Evolutionary conservation across 495 filamentous ascomycete genomes (phyloP), one percentile per base, ranked within the genome.

Genomic region (Neurospora sp.): DNA sequence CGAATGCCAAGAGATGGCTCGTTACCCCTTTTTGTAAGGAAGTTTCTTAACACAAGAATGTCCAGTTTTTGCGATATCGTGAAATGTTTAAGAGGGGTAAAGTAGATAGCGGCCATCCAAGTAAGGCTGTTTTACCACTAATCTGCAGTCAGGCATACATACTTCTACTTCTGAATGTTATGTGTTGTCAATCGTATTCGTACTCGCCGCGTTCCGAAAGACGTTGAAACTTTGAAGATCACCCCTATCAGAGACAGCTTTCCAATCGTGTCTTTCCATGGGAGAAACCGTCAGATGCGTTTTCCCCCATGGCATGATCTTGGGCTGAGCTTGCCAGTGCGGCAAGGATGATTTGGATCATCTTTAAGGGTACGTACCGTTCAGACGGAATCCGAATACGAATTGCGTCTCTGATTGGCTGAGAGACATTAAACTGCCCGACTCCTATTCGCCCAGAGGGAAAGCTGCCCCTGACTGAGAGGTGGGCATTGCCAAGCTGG

Each of bases 341-440:
- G 53, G 53, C 16, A 35, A 65, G 27, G 14, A 35, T 37, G 9
- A 35, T 65, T 65, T 65, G 22, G 53, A 59, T 14, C 20, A 59
- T 59, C 48, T 65, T 35, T 18, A 18, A 65, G 27, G 53, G 53
- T 44, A 65, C 45, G 73, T 75, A 71, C 75, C 35, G 31, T 22
- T 69, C 61, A 74, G 39, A 12, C n/a, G 27, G 73, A 78, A 81
- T 74, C 44, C 79, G 79, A 81, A 81, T 81, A 81, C 79, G 79
- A 79, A 68, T 1, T 18, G 27, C 40, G 9, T 1, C 42, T 48
- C 40, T 79, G 72, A 77, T 79, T 80, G 79, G 78, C 44, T 69
- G 38, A 40, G 27, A n/a, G 14, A n/a, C 44, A 6, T 2, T n/a
- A 71, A n/a, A 35, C 31, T 59, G 39, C 14, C 35, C 70, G 44